Evolutionary conservation across 2,329 filamentous ascomycete genomes (phyloP), one percentile per base, ranked within the genome.

Genomic region (Emergomyces pasteurianus): DNA sequence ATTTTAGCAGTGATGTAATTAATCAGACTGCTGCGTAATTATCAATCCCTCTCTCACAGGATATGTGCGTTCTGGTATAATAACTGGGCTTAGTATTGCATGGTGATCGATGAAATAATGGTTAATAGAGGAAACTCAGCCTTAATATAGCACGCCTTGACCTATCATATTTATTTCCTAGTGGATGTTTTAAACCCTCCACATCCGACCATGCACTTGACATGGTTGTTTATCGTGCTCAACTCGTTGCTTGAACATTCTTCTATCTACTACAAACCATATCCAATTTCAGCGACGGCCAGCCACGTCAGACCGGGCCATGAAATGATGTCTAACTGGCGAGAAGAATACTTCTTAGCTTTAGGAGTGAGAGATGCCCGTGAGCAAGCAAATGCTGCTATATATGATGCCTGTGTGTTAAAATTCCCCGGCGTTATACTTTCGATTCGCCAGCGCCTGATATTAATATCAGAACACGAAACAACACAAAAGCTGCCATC

Each of bases 261-360:
- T 8, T 46, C n/a, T 31, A 23, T 14, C 9, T 53, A 31, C 43
- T 42, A 18, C 14, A 42, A 28, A 36, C 14, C 28, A 53, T 36
- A 36, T 26, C 46, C 46, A 10, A 26, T 16, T 16, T 12, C 46
- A 21, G 46, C 12, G 46, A 12, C 46, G 21, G 7, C 43, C 43
- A 12, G 6, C 10, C 7, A 23, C 34, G 34, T 60, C n/a, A 55
- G 43, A 31, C 38, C 36, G 31, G 23, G 38, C 38, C 6, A 34
- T 57, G 54, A 57, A 31, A 57, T n/a, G 7, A 85, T 85, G 83
- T 80, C 84, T 65, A 83, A 83, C 78, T 95, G 92, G 89, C 83
- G 86, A 69, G 85, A 89, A 66, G 88, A 95, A 69, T 96, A 95
- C 73, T 80, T 89, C 64, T 79, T 83, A 63, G 87, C 87, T 65